A percentile compares a stretch with the other conserved stretches of the same genome.
Conservation (phyloP, 1,284 basidiomycete species). For the Bjerkandera adusta region DNA sequence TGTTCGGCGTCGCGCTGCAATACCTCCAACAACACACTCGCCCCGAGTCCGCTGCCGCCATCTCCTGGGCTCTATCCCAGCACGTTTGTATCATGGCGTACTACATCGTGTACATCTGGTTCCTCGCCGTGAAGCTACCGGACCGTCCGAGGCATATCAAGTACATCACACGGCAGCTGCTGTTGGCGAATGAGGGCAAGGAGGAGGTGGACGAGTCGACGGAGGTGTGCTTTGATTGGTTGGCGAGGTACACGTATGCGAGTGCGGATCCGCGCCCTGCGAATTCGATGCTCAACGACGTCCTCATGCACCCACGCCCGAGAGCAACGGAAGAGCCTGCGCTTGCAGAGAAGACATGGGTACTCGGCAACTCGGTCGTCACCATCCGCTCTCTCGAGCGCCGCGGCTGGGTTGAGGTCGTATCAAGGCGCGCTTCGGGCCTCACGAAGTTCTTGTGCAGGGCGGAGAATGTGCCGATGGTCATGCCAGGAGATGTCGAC, state of each 20-base stretch:
- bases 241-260: conserved; percentile 92
- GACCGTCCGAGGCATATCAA: conserved; percentile 84
- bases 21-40: conserved; percentile 93
- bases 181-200: conserved; percentile 84
- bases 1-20: conserved; percentile 93
- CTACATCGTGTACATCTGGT: conserved; percentile 95
- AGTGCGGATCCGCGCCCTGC: conserved; percentile 92
- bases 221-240: conserved; percentile 98
- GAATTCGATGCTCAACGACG: conserved; percentile 75
- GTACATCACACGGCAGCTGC: conserved; percentile 86
- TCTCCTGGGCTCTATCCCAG: conserved; percentile 90
- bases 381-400: conserved; percentile 77
- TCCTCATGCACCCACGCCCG: conserved; percentile 50
- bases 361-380: conserved; percentile 84
- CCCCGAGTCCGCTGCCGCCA: conserved; percentile 54
- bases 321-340: conserved; percentile 37
- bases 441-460: conserved; percentile 87
- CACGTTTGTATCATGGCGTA: conserved; percentile 95
- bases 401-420: conserved; percentile 88
- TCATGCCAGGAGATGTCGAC: conserved; percentile 79
- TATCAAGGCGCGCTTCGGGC: conserved; percentile 87
- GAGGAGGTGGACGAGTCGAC: conserved; percentile 83
- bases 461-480: conserved; percentile 87
- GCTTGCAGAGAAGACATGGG: conserved; percentile 76
- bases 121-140: conserved; percentile 84